Evolutionary conservation across 805 yeast species (phyloP), one percentile per base, ranked within the genome.

Genomic region (Wickerhamiella cacticola): DNA sequence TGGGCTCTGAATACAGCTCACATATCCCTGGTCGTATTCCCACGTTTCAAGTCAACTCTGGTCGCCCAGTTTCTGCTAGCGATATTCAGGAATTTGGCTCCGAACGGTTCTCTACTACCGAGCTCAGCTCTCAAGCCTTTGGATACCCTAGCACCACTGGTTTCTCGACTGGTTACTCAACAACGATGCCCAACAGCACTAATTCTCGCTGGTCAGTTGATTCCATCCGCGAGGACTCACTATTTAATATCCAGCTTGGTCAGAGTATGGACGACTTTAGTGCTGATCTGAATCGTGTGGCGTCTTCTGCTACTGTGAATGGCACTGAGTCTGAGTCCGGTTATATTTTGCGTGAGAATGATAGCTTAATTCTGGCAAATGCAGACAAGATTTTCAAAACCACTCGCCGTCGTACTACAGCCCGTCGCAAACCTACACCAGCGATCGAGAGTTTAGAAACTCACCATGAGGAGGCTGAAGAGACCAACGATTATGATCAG

Each of bases 321-420:
- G 34, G 13, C n/a, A 31, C 8, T 10, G 41, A 26, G 19, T 28
- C 34, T 3, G 25, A 41, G 9, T 7, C 39, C 4, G 52, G 52
- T 10, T 49, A 49, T 16, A 34, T 47, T 10, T 38, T 49, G 21
- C 43, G 49, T 16, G 52, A 49, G 41, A 35, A 34, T 15, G 47
- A 47, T 24, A 41, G 48, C 21, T 16, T 46, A 13, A 46, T 46
- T 22, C 7, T 36, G 3, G 48, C 48, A 28, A 45, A 43, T 9
- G 39, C 46, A 2, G 46, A 43, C 12, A 28, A 40, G 9, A 16
- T 26, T 10, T 43, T 43, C 39, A 43, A 43, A 26, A 43, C 46
- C 33, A 33, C 22, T 3, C 46, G 46, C 22, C 38, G 46, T 8
- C 46, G 29, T n/a, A 39, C 46, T 4, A 23, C 25, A 13, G 22